phyloP scores from a whole-genome alignment of 768 basidiomycete genomes.

The Clathrus columnatus region DNA sequence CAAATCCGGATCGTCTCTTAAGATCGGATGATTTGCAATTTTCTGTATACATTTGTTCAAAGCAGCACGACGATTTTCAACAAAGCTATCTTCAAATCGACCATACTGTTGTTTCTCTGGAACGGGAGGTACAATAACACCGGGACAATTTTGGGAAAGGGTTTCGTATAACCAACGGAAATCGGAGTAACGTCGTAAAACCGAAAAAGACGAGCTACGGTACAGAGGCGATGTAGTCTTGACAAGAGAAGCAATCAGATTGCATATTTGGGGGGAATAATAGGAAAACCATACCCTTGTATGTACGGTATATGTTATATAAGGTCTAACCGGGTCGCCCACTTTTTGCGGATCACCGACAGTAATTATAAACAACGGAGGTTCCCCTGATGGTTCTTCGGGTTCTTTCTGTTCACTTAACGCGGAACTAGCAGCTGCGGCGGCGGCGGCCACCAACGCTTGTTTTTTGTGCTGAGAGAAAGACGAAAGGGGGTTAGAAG shows the following conservation, averaged over 20 bases:
- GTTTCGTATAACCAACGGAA: conserved; percentile 95
- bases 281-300: conserved; percentile 51
- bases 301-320: conserved; percentile 95
- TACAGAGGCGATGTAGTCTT: conserved; percentile 83
- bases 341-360: conserved; percentile 98
- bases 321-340: conserved; percentile 89
- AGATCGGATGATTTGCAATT: conserved; percentile 84
- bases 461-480: conserved; percentile 22
- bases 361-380: conserved; percentile 70
- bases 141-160: conserved; percentile 84
- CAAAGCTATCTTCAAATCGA: conserved; percentile 87
- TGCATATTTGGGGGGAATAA: conserved; percentile 8
- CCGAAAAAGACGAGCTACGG: conserved; percentile 80
- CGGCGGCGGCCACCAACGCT: not conserved
- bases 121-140: conserved; percentile 92
- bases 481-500: conserved; percentile 12
- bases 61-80: conserved; percentile 74
- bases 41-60: conserved; percentile 90
- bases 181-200: conserved; percentile 94
- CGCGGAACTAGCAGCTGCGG: not conserved
- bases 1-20: conserved; percentile 82
- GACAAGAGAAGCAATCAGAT: not conserved
- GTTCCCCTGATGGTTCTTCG: not conserved
- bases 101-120: conserved; percentile 94
- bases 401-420: not conserved